Evolutionary conservation across 1,284 basidiomycete genomes (phyloP), one percentile per base, ranked within the genome.

Genomic region (Vanrija humicola): DNA sequence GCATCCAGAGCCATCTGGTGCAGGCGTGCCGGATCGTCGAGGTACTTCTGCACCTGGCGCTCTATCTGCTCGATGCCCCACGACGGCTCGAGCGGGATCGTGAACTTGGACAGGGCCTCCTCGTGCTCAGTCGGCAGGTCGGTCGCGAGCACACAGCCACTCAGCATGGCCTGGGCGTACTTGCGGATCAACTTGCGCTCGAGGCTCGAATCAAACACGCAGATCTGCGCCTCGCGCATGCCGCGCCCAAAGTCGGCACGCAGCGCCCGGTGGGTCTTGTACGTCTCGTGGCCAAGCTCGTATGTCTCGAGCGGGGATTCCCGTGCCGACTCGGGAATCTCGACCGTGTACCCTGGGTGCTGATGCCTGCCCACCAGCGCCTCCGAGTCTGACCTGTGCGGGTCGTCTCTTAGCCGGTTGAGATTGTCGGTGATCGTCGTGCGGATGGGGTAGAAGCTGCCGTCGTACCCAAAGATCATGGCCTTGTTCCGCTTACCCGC

Each of bases 131-230:
- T 75, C 9, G 74, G 74, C 19, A 76, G 53, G 53, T 76, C 74
- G n/a, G 66, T 65, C 15, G 73, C 66, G n/a, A 73, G 61, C 8
- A 75, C 74, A 55, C 74, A 75, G 6, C 74, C 74, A n/a, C 62
- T 64, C 5, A 76, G 57, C 19, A 75, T 61, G 3, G 74, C 73
- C 62, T 76, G 74, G 2, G 73, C 70, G 56, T 71, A 77, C 67
- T 76, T 77, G 12, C 75, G 55, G 45, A 77, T 77, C 66, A 75
- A 64, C 63, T 77, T 77, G 29, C 73, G 61, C 57, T 76, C 73
- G n/a, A 76, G 58, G 52, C 67, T 69, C 5, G 72, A 59, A 59
- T 77, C 76, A 50, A 77, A 77, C n/a, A 77, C 69, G 54, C 76
- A 77, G 42, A 77, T 72, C 58, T 66, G 67, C 34, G 69, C 58